Conservation (phyloP, 257 asterid species). For the Solanum appendiculatum region DNA sequence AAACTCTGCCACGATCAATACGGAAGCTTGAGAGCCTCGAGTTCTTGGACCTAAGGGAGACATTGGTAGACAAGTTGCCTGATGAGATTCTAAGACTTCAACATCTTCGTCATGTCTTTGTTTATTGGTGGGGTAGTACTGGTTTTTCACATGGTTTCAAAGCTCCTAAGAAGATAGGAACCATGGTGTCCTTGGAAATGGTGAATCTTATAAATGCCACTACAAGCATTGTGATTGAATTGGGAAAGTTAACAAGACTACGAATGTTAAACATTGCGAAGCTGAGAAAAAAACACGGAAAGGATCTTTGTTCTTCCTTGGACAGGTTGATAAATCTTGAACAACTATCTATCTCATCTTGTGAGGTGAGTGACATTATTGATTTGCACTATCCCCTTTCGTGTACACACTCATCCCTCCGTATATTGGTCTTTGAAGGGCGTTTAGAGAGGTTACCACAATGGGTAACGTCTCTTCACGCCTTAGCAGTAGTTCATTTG, state of each 20-base stretch:
- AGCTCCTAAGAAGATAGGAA: conserved; percentile 4
- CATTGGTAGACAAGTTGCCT: conserved; percentile 3
- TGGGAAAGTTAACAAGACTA: conserved; percentile 12
- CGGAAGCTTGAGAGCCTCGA: conserved; percentile 7
- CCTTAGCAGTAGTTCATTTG: not conserved
- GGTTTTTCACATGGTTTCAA: not conserved
- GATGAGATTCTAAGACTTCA: conserved; percentile 6
- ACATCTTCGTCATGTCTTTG: conserved; percentile 1
- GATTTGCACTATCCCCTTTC: not conserved
- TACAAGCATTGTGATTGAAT: not conserved
- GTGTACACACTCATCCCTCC: not conserved
- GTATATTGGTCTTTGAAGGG: not conserved
- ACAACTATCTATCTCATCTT: not conserved
- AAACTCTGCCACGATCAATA: conserved; percentile 1
- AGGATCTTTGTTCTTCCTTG: no score
- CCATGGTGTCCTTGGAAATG: not conserved
- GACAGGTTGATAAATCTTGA: no score
- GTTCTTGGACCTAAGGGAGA: conserved; percentile 7
- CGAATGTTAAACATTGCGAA: conserved; percentile 6
- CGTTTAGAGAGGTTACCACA: conserved; percentile 6
- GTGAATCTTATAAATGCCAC: not conserved
- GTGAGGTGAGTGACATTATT: not conserved
- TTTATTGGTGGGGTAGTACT: not conserved
- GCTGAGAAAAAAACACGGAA: conserved; percentile 11
- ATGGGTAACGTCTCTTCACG: conserved; percentile 12